Percentiles rank a stretch among this genome's conserved stretches.
phyloP scores from a whole-genome alignment of 768 basidiomycete species.

The Amanita pseudoporphyria region DNA sequence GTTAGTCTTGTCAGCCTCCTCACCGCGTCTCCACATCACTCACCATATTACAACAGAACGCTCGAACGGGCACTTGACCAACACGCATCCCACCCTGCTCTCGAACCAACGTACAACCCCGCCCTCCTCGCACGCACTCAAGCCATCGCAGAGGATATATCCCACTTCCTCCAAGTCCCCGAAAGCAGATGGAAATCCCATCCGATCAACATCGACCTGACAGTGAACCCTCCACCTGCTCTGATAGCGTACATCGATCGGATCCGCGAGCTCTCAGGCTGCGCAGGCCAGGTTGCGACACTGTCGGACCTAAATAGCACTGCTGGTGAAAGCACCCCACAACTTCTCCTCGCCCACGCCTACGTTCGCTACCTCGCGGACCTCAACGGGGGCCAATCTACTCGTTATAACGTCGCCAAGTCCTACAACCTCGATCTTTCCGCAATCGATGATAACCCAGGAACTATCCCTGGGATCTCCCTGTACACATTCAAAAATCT shows the following conservation, averaged over 20 bases:
- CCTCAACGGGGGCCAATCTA: constrained; percentile 68
- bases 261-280: constrained; percentile 37
- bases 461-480: constrained; percentile 37
- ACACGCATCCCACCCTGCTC: constrained; percentile 50
- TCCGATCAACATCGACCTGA: constrained; percentile 39
- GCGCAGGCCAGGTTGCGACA: constrained; percentile 11
- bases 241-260: constrained; percentile 45
- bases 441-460: constrained; percentile 13
- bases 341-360: constrained; percentile 58
- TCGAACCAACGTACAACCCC: constrained; percentile 67
- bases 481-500: constrained; percentile 67
- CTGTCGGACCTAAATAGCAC: background rate
- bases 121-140: constrained; percentile 53
- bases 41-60: constrained; percentile 23
- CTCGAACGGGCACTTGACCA: constrained; percentile 48
- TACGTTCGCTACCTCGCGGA: constrained; percentile 83
- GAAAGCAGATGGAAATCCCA: constrained; percentile 46
- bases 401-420: constrained; percentile 52
- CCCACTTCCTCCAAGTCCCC: constrained; percentile 43
- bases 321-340: constrained; percentile 1
- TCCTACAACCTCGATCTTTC: constrained; percentile 48
- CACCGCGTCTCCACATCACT: background rate
- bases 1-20: constrained; percentile 28
- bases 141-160: constrained; percentile 57
- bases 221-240: constrained; percentile 34